These are phyloP conservation scores for Theileria equi DNA, from an alignment of 169 alveolate species.

Conservation along the genomic window DNA sequence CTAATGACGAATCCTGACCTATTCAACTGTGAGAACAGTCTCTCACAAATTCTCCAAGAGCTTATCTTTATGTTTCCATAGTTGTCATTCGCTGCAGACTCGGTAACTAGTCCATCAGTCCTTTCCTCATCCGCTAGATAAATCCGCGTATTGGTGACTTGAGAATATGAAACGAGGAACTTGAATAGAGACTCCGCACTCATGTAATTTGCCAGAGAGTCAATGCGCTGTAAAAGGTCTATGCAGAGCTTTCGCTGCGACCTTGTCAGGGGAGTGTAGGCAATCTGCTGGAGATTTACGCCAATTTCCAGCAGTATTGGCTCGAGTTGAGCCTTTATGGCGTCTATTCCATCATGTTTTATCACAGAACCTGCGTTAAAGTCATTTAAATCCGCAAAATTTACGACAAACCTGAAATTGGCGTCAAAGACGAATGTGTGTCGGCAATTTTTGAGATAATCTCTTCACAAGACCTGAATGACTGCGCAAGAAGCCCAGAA, in stretches of 20 bases:
- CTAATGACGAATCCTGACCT: constrained; percentile 3
- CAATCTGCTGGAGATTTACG: constrained; percentile 17
- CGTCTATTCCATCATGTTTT: not conserved
- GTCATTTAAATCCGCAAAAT: not conserved
- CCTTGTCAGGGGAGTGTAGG: not conserved
- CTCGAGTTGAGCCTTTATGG: not conserved
- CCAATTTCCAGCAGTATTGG: not conserved
- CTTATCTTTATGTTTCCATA: constrained; percentile 20
- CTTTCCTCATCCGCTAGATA: not conserved
- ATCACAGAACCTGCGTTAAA: not conserved
- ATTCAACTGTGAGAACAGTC: constrained; percentile 30
- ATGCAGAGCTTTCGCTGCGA: not conserved
- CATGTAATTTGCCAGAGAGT: not conserved
- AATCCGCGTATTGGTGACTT: constrained; percentile 13
- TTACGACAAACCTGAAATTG: not conserved
- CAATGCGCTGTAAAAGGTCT: not conserved
- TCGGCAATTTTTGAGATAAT: not conserved
- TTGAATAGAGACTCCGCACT: constrained; percentile 7
- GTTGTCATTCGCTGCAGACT: not conserved
- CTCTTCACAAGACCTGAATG: not conserved
- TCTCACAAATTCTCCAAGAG: constrained; percentile 8
- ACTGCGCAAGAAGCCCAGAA: not conserved
- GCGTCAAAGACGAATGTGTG: not conserved
- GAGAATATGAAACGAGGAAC: constrained; percentile 17
- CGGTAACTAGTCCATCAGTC: not conserved